phyloP scores from a whole-genome alignment of 306 rosid genomes.

The Cucurbita argyrosperma region DNA sequence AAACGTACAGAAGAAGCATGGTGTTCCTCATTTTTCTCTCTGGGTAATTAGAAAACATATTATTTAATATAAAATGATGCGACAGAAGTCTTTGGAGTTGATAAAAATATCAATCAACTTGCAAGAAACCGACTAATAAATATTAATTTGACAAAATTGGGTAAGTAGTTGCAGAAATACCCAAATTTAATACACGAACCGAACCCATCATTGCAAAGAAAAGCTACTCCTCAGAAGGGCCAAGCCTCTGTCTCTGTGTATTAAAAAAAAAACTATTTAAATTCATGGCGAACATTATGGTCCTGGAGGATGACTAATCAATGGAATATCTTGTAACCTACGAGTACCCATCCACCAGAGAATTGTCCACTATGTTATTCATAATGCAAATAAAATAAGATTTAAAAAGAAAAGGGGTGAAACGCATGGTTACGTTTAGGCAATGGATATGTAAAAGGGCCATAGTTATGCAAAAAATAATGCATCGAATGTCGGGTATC shows the following conservation, averaged over 20 bases:
- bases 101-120: not conserved
- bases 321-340: not conserved
- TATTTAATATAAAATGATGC: not conserved
- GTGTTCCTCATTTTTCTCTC: not conserved
- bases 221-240: not conserved
- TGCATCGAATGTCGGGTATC: constrained; percentile 44
- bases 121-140: not conserved
- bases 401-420: too few species aligned
- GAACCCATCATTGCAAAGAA: not conserved
- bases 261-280: not conserved
- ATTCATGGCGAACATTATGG: not conserved
- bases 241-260: not conserved
- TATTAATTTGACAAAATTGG: not conserved
- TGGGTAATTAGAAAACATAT: not conserved
- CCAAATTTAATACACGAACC: not conserved
- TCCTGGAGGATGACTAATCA: not conserved
- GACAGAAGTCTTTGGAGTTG: not conserved
- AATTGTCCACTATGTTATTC: not conserved
- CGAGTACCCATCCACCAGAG: not conserved
- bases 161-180: not conserved
- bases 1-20: not conserved
- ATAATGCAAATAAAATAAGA: too few species aligned
- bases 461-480: constrained; percentile 20
- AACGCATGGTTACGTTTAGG: not conserved
- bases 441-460: constrained; percentile 1